Evolutionary conservation across 257 asterid species (phyloP).

Genomic region (Gentiana macrophylla): DNA sequence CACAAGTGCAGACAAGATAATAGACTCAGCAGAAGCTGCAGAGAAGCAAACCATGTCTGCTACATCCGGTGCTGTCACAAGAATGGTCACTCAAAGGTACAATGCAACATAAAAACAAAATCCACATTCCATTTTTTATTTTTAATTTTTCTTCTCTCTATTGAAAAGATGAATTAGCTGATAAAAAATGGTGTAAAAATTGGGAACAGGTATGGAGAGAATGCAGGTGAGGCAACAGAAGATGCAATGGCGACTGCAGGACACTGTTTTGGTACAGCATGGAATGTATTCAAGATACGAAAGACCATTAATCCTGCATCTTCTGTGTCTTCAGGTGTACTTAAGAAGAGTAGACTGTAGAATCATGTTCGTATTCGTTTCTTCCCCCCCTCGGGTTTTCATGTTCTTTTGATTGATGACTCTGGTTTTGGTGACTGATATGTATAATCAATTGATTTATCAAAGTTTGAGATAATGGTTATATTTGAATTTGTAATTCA

Average conservation of each 20-base stretch:
- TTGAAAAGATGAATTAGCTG: neutral
- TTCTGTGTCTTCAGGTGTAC: constrained; percentile 26
- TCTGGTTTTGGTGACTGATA: too few relatives aligned
- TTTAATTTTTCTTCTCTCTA: neutral
- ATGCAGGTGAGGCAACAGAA: constrained; percentile 75
- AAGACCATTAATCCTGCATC: constrained; percentile 68
- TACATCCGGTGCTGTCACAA: constrained; percentile 68
- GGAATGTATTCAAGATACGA: constrained; percentile 72
- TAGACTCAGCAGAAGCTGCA: constrained; percentile 90
- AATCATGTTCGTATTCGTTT: too few relatives aligned
- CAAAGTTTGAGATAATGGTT: too few relatives aligned
- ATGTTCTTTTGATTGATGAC: too few relatives aligned
- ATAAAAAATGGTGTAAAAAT: neutral
- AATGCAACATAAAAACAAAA: too few relatives aligned
- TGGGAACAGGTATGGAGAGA: constrained; percentile 54
- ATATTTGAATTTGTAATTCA: too few relatives aligned
- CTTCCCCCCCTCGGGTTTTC: too few relatives aligned
- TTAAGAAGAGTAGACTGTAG: too few relatives aligned
- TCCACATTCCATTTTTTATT: too few relatives aligned
- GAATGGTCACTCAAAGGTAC: constrained; percentile 46
- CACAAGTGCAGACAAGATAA: constrained; percentile 40
- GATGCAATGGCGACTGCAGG: constrained; percentile 69
- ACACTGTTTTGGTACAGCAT: constrained; percentile 59
- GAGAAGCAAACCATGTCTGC: constrained; percentile 63
- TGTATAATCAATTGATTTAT: too few relatives aligned